phyloP scores from a whole-genome alignment of 129 eudicot species.

The Centrapalus pauciflorus region DNA sequence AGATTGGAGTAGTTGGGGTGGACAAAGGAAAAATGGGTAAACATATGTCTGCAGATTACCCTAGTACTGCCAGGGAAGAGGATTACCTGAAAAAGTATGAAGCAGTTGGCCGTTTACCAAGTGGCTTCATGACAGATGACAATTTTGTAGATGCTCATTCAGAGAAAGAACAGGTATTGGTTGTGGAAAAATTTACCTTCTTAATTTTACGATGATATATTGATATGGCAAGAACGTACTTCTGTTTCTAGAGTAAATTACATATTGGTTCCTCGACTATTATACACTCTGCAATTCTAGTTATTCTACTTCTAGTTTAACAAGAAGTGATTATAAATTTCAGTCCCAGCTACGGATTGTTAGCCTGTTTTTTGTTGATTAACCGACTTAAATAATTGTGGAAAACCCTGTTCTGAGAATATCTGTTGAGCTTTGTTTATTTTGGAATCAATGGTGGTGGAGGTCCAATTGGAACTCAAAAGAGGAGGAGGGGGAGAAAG shows the following conservation, averaged over 20 bases:
- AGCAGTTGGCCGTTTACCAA: constrained; percentile 38
- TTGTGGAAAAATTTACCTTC: neutral
- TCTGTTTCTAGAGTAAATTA: neutral
- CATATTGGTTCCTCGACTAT: neutral
- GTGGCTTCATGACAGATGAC: constrained; percentile 43
- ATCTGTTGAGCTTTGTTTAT: neutral
- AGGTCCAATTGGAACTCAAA: neutral
- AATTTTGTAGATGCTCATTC: constrained; percentile 75
- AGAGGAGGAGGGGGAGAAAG: neutral
- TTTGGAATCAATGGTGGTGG: neutral
- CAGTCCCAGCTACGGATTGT: neutral
- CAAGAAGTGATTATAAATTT: neutral
- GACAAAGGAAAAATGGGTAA: constrained; percentile 22
- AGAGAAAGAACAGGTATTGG: constrained; percentile 87
- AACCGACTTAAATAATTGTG: neutral
- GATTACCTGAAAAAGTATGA: constrained; percentile 48
- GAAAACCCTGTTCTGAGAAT: neutral
- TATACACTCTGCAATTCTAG: neutral
- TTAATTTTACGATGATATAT: neutral
- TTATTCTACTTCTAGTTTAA: neutral
- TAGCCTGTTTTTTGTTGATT: neutral
- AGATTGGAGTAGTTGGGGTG: constrained; percentile 32
- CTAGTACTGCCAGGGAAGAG: constrained; percentile 28
- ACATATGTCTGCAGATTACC: constrained; percentile 15
- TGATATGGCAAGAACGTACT: neutral